A percentile compares a stretch with the other conserved stretches of the same genome.
Evolutionary conservation across 2,329 filamentous ascomycete genomes (phyloP).

Genomic region (Claviceps cyperi): DNA sequence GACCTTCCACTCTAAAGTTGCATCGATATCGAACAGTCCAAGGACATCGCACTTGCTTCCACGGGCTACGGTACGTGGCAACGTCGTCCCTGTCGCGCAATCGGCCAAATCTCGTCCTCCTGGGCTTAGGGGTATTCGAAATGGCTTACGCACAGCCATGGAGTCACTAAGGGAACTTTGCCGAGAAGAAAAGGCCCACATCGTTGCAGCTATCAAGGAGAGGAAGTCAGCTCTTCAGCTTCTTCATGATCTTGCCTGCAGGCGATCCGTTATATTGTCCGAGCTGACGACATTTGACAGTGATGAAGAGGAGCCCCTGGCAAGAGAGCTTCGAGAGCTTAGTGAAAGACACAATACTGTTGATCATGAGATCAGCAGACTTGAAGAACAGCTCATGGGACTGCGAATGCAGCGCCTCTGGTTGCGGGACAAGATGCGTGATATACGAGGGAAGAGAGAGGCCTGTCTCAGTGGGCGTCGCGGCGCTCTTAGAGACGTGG

Average conservation of each 20-base stretch:
- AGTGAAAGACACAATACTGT: slow-evolving; percentile 37
- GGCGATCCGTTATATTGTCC: slow-evolving; percentile 32
- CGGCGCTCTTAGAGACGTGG: slow-evolving; percentile 50
- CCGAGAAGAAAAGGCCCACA: slow-evolving; percentile 47
- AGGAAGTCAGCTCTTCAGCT: slow-evolving; percentile 43
- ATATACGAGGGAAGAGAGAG: slow-evolving; percentile 50
- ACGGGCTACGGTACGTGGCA: slow-evolving; percentile 25
- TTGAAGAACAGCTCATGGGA: slow-evolving; percentile 48
- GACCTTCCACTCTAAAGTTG: slow-evolving; percentile 24
- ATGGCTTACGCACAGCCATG: slow-evolving; percentile 49
- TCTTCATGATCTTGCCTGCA: slow-evolving; percentile 36
- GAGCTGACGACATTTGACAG: slow-evolving; percentile 41
- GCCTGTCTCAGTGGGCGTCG: slow-evolving; percentile 59
- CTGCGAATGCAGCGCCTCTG: slow-evolving; percentile 46
- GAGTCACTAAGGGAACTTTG: slow-evolving; percentile 51
- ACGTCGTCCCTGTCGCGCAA: slow-evolving; percentile 47
- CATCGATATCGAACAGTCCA: slow-evolving; percentile 24
- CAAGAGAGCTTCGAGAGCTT: slow-evolving; percentile 45
- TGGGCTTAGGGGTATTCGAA: slow-evolving; percentile 47
- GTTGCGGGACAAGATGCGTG: slow-evolving; percentile 44
- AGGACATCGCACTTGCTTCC: slow-evolving; percentile 28
- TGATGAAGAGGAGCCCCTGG: slow-evolving; percentile 42
- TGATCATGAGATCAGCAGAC: slow-evolving; percentile 46
- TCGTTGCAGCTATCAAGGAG: slow-evolving; percentile 41
- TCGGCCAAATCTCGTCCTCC: slow-evolving; percentile 34